Conservation (phyloP, 495 filamentous ascomycete species). For the Penicillium verhagenii region DNA sequence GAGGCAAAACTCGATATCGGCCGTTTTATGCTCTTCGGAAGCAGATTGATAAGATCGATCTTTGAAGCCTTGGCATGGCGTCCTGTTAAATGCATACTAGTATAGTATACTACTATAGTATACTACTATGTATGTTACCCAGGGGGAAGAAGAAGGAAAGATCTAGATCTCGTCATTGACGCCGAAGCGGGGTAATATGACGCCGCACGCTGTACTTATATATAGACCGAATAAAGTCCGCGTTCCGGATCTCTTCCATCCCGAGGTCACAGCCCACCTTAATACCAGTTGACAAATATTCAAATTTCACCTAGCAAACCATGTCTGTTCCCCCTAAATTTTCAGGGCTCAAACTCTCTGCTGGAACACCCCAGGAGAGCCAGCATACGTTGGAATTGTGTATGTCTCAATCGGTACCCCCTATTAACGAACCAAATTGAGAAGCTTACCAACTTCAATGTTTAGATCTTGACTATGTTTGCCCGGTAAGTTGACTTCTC, state of each 20-base stretch:
- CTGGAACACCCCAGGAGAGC: slow-evolving; percentile 38
- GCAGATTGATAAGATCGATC: too few species aligned
- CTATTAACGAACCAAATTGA: not conserved
- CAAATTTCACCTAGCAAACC: not conserved
- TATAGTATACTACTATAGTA: too few species aligned
- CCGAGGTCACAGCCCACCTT: too few species aligned
- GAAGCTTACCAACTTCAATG: slow-evolving; percentile 5
- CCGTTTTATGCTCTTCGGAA: too few species aligned
- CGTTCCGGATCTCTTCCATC: too few species aligned
- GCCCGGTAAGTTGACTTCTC: slow-evolving; percentile 53
- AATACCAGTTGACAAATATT: too few species aligned
- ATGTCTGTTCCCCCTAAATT: slow-evolving; percentile 84
- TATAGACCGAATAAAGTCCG: not conserved
- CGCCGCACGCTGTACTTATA: not conserved
- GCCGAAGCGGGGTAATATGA: not conserved
- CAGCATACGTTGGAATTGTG: slow-evolving; percentile 76
- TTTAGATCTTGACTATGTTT: slow-evolving; percentile 86
- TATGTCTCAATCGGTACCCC: slow-evolving; percentile 23
- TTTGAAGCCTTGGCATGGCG: too few species aligned
- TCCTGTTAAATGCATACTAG: too few species aligned
- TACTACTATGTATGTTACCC: too few species aligned
- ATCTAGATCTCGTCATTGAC: not conserved
- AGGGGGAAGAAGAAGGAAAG: too few species aligned
- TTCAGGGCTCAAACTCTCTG: slow-evolving; percentile 62
- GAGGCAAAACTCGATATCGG: too few species aligned